Evolutionary conservation across 208 protist genomes (phyloP), one percentile per base, ranked within the genome.

Genomic region (Acanthamoeba culbertsoni): DNA sequence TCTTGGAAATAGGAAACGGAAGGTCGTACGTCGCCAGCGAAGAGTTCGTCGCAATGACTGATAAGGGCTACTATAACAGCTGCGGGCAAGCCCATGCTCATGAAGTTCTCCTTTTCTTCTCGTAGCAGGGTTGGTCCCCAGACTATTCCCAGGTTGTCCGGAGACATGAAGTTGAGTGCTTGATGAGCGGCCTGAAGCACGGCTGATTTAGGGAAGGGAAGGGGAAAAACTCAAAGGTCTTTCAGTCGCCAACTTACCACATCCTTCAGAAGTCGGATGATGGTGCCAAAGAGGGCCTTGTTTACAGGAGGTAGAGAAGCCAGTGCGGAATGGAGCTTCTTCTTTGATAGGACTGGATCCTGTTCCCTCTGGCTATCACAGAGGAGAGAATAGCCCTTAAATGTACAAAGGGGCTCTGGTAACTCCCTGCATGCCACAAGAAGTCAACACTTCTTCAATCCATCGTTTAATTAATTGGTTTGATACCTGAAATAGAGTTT

Each of bases 81-180:
- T 26, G 40, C 45, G 46, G 75, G 42, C 26, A 57, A 33, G 23
- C 33, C 75, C 45, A 86, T 86, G 75, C 75, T 86, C 75, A 86
- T 86, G 45, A 86, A 59, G 75, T 86, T 57, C 46, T 86, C 75
- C 75, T 86, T 86, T 45, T 86, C 75, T 16, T 86, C 75, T 26
- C 75, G 23, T 3, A 86, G 46, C 0, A 86, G 75, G 6, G 75
- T 86, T 0, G 75, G 75, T 3, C 75, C 75, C 42, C 42, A 86
- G 28, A 86, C 75, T n/a, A 86, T 86, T 23, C 75, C 75, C 43
- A 86, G 18, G 26, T 86, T 86, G 75, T 48, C 75, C 14, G 42
- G 45, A 20, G 75, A 59, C 75, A 86, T 86, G 20, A 86, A 55
- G 75, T 86, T 86, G 1, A 57, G 23, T 26, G 28, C 43, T 20